phyloP scores from a whole-genome alignment of 192 early-diverging fungal genomes.

The Gigaspora rosea region DNA sequence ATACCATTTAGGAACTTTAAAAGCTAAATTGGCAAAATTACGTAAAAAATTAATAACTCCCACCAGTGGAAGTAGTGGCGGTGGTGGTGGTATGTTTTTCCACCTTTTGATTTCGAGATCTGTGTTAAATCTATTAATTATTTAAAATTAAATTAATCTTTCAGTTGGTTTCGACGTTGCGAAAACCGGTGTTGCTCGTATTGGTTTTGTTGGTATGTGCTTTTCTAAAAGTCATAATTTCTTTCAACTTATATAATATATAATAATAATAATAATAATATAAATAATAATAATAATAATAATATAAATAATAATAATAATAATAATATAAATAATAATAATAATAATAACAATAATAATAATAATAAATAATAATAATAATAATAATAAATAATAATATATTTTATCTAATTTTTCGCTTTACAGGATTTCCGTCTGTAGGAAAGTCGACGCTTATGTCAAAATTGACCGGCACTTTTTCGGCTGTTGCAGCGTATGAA shows the following conservation, averaged over 20 bases:
- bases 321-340: neutral
- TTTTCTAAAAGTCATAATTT: constrained; percentile 18
- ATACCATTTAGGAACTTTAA: constrained; percentile 88
- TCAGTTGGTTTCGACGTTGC: constrained; percentile 95
- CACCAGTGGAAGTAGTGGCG: constrained; percentile 81
- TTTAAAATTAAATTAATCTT: neutral
- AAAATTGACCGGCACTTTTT: constrained; percentile 94
- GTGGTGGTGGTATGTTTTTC: constrained; percentile 64
- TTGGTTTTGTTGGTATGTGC: constrained; percentile 93
- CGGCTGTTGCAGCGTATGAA: constrained; percentile 95
- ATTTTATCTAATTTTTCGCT: neutral
- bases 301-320: too few relatives aligned
- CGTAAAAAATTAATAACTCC: constrained; percentile 92
- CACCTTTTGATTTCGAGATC: too few relatives aligned
- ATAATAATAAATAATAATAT: too few relatives aligned
- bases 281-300: too few relatives aligned
- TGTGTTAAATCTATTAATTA: neutral
- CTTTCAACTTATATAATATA: neutral
- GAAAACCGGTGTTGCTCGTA: constrained; percentile 97
- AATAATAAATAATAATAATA: too few relatives aligned
- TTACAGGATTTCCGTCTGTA: constrained; percentile 88
- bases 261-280: too few relatives aligned
- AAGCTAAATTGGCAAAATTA: constrained; percentile 98
- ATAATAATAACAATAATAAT: too few relatives aligned
- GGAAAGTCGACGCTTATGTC: constrained; percentile 98